Percentiles rank a stretch among this genome's conserved stretches.
Conservation (phyloP, 1,284 basidiomycete genomes). For the Stygiomarasmius scandens region DNA sequence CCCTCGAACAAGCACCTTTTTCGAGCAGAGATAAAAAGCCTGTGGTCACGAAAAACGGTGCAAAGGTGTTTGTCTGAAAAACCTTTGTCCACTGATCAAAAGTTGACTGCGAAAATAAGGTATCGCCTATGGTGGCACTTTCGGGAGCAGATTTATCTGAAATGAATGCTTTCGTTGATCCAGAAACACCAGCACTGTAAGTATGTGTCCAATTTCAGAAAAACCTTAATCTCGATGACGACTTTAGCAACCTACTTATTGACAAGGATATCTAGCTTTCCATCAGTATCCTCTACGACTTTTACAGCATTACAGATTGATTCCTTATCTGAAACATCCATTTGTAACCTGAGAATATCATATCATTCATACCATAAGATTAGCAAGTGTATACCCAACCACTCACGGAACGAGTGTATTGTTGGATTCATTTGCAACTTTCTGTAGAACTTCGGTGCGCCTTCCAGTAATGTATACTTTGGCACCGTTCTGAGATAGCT, state of each 20-base stretch:
- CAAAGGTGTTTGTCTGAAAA: conserved; percentile 28
- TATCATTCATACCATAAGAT: not conserved
- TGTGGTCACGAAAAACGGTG: conserved; percentile 33
- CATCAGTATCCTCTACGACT: conserved; percentile 26
- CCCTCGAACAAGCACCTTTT: conserved; percentile 24
- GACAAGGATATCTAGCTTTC: conserved; percentile 36
- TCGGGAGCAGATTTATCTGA: not conserved
- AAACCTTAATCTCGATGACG: too few species aligned
- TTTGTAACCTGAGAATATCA: conserved; percentile 2
- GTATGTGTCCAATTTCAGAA: too few species aligned
- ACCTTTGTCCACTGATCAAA: conserved; percentile 29
- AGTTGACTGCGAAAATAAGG: conserved; percentile 26
- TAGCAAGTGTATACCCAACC: not conserved
- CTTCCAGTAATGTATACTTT: conserved; percentile 40
- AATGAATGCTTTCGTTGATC: not conserved
- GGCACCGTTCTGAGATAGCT: conserved; percentile 40
- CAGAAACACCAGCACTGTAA: not conserved
- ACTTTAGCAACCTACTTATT: conserved; percentile 36
- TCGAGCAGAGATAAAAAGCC: conserved; percentile 36
- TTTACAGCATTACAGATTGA: conserved; percentile 28
- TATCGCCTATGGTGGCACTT: conserved; percentile 15
- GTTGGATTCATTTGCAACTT: conserved; percentile 17
- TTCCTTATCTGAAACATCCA: conserved; percentile 13
- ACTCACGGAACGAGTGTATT: conserved; percentile 7
- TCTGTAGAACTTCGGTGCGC: conserved; percentile 27